A percentile compares a stretch with the other conserved stretches of the same genome.
phyloP scores from a whole-genome alignment of 495 filamentous ascomycete genomes.

The Cryomyces antarcticus region DNA sequence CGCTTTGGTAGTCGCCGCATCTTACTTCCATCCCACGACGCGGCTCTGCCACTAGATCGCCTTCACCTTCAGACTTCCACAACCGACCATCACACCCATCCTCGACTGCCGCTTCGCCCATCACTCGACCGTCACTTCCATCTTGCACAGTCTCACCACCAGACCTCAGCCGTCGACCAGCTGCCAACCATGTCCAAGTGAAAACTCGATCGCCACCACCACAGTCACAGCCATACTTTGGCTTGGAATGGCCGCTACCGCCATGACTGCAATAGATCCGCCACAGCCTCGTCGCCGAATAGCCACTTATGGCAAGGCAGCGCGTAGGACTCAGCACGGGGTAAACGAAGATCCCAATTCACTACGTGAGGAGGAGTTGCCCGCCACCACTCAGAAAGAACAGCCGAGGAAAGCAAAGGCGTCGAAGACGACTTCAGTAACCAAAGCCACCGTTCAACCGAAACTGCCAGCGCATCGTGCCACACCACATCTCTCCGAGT shows the following conservation, averaged over 20 bases:
- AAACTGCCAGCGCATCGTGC: background rate
- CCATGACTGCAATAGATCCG: slow-evolving; percentile 1
- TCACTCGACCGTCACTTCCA: too few relatives aligned
- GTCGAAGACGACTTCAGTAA: background rate
- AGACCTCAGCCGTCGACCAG: too few relatives aligned
- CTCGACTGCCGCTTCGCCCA: too few relatives aligned
- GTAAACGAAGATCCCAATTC: background rate
- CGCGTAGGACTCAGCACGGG: slow-evolving; percentile 3
- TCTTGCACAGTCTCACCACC: too few relatives aligned
- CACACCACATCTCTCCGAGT: slow-evolving; percentile 1
- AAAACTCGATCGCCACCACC: too few relatives aligned
- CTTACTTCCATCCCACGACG: too few relatives aligned
- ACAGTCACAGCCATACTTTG: background rate
- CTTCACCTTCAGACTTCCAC: too few relatives aligned
- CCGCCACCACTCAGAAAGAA: too few relatives aligned
- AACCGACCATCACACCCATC: too few relatives aligned
- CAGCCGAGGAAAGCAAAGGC: background rate
- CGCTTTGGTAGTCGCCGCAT: too few relatives aligned
- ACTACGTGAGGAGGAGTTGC: background rate
- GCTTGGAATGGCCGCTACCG: slow-evolving; percentile 1
- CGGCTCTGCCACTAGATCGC: too few relatives aligned
- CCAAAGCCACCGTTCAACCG: background rate
- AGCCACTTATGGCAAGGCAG: slow-evolving; percentile 11
- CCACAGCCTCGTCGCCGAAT: slow-evolving; percentile 6
- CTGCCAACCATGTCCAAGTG: too few relatives aligned